Conservation (phyloP, 2,329 filamentous ascomycete genomes). For the Pseudodiploospora longispora region DNA sequence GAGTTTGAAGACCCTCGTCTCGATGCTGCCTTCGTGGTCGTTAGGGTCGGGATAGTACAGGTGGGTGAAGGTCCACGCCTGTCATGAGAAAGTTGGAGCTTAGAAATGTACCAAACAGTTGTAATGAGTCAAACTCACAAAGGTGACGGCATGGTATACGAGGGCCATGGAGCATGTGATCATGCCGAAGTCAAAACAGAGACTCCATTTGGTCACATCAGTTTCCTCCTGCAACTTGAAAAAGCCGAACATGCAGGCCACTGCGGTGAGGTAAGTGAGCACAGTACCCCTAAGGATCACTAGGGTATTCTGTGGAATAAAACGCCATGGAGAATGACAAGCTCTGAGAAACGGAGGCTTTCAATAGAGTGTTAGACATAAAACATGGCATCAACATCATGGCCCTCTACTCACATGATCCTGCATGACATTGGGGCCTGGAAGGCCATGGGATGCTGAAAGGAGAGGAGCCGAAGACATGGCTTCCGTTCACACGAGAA, state of each 20-base stretch:
- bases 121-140: slow-evolving; percentile 30
- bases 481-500: too few relatives aligned
- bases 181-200: slow-evolving; percentile 42
- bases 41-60: slow-evolving; percentile 37
- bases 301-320: slow-evolving; percentile 37
- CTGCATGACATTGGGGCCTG: slow-evolving; percentile 24
- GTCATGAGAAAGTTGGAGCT: background rate
- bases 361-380: background rate
- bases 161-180: slow-evolving; percentile 35
- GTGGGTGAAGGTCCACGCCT: slow-evolving; percentile 47
- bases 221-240: slow-evolving; percentile 37
- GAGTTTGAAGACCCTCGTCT: slow-evolving; percentile 27
- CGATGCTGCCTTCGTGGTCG: slow-evolving; percentile 26
- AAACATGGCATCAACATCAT: background rate
- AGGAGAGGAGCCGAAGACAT: slow-evolving; percentile 31
- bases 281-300: slow-evolving; percentile 35
- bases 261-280: slow-evolving; percentile 34
- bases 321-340: slow-evolving; percentile 43
- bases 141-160: slow-evolving; percentile 37
- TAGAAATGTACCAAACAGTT: background rate
- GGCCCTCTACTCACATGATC: slow-evolving; percentile 23
- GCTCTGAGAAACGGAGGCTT: slow-evolving; percentile 44
- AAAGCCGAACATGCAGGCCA: slow-evolving; percentile 33
- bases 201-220: slow-evolving; percentile 30
- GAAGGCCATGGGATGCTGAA: slow-evolving; percentile 18